These are phyloP conservation scores for Monosporascus ibericus DNA, from an alignment of 2,329 filamentous ascomycete species.

Conservation along the genomic window DNA sequence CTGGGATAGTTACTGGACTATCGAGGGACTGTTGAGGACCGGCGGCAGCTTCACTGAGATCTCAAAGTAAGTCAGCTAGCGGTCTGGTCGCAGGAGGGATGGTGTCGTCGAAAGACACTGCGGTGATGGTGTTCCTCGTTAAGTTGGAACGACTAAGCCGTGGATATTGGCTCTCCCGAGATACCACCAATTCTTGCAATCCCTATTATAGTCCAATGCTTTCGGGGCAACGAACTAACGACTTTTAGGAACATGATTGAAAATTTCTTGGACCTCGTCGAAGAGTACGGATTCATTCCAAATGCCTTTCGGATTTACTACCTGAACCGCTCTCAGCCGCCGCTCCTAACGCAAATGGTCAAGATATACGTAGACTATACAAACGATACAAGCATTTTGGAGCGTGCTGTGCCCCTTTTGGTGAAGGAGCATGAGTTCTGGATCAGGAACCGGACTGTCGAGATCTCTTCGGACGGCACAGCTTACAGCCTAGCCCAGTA, in stretches of 20 bases:
- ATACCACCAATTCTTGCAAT: no score
- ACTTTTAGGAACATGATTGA: slow-evolving; percentile 56
- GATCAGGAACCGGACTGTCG: slow-evolving; percentile 52
- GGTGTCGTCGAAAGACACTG: background rate
- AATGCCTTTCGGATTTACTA: slow-evolving; percentile 65
- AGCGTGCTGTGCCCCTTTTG: slow-evolving; percentile 55
- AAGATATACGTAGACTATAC: slow-evolving; percentile 58
- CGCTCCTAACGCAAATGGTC: slow-evolving; percentile 61
- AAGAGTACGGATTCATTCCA: slow-evolving; percentile 59
- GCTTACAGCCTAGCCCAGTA: slow-evolving; percentile 53
- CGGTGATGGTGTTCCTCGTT: background rate
- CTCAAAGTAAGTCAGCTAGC: slow-evolving; percentile 31
- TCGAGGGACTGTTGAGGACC: slow-evolving; percentile 60
- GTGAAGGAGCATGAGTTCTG: slow-evolving; percentile 61
- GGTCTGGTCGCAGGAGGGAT: background rate
- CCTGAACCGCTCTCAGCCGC: slow-evolving; percentile 62
- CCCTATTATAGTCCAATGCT: background rate
- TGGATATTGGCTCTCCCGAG: no score
- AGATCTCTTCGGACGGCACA: slow-evolving; percentile 37
- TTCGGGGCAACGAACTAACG: background rate
- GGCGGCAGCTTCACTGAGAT: slow-evolving; percentile 58
- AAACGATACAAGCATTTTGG: slow-evolving; percentile 54
- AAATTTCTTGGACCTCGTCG: slow-evolving; percentile 63
- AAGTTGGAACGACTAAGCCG: background rate
- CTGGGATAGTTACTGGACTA: slow-evolving; percentile 66